phyloP scores from a whole-genome alignment of 1,284 basidiomycete genomes.

The Kwoniella shivajii region DNA sequence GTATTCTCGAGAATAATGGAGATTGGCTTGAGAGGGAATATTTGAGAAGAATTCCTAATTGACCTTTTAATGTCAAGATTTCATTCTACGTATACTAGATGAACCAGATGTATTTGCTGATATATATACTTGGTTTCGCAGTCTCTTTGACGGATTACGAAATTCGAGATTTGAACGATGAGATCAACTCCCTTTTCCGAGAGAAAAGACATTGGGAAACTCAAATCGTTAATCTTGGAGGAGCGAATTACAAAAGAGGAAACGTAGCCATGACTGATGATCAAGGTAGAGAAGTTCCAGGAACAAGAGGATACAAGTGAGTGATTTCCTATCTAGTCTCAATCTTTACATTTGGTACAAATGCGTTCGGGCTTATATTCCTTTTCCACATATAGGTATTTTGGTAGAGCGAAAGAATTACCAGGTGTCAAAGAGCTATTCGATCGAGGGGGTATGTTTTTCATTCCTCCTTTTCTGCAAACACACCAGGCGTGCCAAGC shows the following conservation, averaged over 20 bases:
- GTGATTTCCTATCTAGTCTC: conserved; percentile 50
- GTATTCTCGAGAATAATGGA: neutral
- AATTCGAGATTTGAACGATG: conserved; percentile 93
- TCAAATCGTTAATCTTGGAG: conserved; percentile 90
- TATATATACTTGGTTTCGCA: neutral
- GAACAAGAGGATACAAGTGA: conserved; percentile 97
- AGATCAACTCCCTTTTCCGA: conserved; percentile 93
- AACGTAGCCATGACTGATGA: conserved; percentile 84
- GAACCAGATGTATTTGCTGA: too few species aligned
- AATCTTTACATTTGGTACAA: neutral
- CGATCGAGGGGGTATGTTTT: conserved; percentile 67
- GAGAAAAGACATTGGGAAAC: conserved; percentile 98
- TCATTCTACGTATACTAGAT: too few species aligned
- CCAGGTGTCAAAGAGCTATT: conserved; percentile 96
- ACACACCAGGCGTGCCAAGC: neutral
- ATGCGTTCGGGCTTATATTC: neutral
- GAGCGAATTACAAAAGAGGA: conserved; percentile 92
- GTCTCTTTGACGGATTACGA: conserved; percentile 82
- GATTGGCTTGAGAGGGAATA: neutral
- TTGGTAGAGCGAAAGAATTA: conserved; percentile 93
- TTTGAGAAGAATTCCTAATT: too few species aligned
- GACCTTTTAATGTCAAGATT: too few species aligned
- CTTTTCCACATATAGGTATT: too few species aligned
- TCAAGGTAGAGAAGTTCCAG: conserved; percentile 91
- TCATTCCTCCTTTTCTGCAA: neutral